These are phyloP conservation scores for Colletotrichum agaves DNA, from an alignment of 2,329 filamentous ascomycete species.

Conservation along the genomic window DNA sequence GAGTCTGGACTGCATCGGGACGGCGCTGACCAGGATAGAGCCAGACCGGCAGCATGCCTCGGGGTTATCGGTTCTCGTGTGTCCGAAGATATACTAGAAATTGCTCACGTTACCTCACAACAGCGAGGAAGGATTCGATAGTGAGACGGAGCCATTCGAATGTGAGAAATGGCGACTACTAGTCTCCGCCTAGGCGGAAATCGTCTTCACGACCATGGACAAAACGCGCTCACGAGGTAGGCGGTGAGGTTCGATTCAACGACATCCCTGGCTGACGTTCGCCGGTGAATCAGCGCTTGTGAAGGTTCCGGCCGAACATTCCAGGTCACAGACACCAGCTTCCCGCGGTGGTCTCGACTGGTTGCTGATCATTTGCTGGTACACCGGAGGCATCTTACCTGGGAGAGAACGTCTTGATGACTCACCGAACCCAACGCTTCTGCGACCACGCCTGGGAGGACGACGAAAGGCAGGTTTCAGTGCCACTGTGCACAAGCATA, in stretches of 20 bases:
- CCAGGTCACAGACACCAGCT: conserved; percentile 4
- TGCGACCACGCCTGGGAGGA: not conserved
- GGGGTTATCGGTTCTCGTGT: too few species aligned
- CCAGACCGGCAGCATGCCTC: not conserved
- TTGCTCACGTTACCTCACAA: too few species aligned
- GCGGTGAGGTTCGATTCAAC: not conserved
- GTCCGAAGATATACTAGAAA: too few species aligned
- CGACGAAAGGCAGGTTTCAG: not conserved
- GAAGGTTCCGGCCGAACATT: conserved; percentile 21
- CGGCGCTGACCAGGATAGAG: not conserved
- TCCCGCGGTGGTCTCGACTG: conserved; percentile 5
- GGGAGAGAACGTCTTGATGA: too few species aligned
- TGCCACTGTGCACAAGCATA: too few species aligned
- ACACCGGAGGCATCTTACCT: not conserved
- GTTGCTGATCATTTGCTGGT: not conserved
- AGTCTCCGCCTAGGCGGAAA: too few species aligned
- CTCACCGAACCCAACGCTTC: conserved; percentile 13
- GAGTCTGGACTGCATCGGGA: conserved; percentile 6
- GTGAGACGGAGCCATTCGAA: too few species aligned
- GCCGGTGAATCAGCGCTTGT: not conserved
- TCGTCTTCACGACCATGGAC: not conserved
- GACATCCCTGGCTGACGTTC: not conserved
- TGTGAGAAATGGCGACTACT: too few species aligned
- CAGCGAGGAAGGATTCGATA: too few species aligned
- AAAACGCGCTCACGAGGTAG: not conserved